A percentile compares a stretch with the other conserved stretches of the same genome.
These are phyloP conservation scores for Actinidia polygama DNA, from an alignment of 179 eudicot species.

Conservation along the genomic window DNA sequence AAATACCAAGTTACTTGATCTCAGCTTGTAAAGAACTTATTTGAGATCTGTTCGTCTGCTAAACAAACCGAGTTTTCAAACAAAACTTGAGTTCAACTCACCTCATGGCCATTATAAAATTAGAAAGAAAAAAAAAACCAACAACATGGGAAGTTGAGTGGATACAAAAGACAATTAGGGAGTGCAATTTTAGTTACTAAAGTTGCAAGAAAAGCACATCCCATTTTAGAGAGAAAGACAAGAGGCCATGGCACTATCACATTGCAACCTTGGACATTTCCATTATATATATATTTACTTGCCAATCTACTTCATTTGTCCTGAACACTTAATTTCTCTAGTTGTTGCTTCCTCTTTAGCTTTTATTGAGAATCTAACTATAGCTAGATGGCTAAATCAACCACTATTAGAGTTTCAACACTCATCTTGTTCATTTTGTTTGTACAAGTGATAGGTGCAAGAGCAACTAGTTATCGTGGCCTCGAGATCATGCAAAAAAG, in stretches of 20 bases:
- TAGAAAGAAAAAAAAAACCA: too few species aligned
- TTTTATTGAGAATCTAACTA: not conserved
- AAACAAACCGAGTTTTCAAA: too few species aligned
- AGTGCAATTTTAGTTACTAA: not conserved
- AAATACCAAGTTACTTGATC: too few species aligned
- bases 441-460: slow-evolving; percentile 13
- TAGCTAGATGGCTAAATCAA: slow-evolving; percentile 24
- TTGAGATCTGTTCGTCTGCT: too few species aligned
- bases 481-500: not conserved
- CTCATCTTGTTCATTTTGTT: slow-evolving; percentile 25
- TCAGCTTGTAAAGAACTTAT: too few species aligned
- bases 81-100: too few species aligned
- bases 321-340: not conserved
- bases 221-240: slow-evolving; percentile 10
- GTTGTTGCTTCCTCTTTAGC: slow-evolving; percentile 13
- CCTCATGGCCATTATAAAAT: too few species aligned
- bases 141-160: slow-evolving; percentile 15
- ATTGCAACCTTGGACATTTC: not conserved
- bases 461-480: slow-evolving; percentile 23
- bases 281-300: not conserved
- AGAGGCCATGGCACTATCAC: not conserved
- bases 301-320: not conserved
- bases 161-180: not conserved
- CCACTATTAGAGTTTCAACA: slow-evolving; percentile 22
- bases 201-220: not conserved